These are phyloP conservation scores for Cubamyces sp. DNA, from an alignment of 768 basidiomycete species.

Conservation along the genomic window DNA sequence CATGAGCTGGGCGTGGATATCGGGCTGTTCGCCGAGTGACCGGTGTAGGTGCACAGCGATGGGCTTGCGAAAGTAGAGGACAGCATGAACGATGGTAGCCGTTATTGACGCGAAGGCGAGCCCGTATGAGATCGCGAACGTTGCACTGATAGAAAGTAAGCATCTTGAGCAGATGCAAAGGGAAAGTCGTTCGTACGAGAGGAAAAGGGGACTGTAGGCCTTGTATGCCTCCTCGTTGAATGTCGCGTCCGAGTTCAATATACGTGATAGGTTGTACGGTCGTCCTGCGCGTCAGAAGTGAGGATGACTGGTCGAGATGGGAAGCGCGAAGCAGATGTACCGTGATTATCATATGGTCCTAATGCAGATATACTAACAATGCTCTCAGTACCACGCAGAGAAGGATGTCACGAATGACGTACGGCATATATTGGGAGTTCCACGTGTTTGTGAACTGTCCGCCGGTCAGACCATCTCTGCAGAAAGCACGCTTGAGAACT, in stretches of 20 bases:
- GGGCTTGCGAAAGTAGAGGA: conserved; percentile 47
- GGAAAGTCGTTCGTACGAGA: conserved; percentile 35
- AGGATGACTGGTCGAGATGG: neutral
- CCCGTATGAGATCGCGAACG: conserved; percentile 46
- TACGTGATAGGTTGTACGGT: conserved; percentile 46
- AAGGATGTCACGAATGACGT: conserved; percentile 25
- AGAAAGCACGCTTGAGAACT: conserved; percentile 51
- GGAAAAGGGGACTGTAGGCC: conserved; percentile 49
- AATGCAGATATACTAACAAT: conserved; percentile 21
- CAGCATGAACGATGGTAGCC: conserved; percentile 49
- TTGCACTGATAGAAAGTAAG: conserved; percentile 24
- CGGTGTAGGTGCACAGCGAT: conserved; percentile 45
- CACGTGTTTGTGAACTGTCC: conserved; percentile 49
- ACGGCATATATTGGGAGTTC: conserved; percentile 63
- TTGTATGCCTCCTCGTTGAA: conserved; percentile 44
- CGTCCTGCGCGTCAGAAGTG: conserved; percentile 2
- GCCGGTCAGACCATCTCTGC: conserved; percentile 32
- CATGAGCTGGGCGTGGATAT: conserved; percentile 55
- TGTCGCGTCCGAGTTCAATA: conserved; percentile 40
- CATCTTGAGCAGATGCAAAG: conserved; percentile 25
- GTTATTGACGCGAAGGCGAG: conserved; percentile 50
- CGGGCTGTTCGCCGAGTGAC: conserved; percentile 50
- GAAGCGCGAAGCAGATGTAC: conserved; percentile 7
- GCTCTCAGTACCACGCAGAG: too few relatives aligned
- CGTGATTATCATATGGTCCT: conserved; percentile 43